These are phyloP conservation scores for Colletotrichum cuscutae DNA, from an alignment of 2,329 filamentous ascomycete genomes.

Conservation along the genomic window DNA sequence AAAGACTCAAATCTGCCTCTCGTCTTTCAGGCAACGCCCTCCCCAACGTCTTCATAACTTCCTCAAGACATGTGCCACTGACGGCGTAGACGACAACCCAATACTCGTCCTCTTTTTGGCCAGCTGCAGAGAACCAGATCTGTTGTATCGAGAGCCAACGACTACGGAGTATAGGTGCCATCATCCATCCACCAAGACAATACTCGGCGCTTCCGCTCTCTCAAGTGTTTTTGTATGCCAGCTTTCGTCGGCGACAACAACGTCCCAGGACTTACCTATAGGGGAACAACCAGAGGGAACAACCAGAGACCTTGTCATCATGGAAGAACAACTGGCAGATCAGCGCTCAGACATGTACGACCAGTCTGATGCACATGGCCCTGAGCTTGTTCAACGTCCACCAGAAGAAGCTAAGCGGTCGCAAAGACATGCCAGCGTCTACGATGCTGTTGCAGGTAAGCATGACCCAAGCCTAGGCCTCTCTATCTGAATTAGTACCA, in stretches of 20 bases:
- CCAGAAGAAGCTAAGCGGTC: neutral
- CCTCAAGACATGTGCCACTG: neutral
- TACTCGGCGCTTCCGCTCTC: neutral
- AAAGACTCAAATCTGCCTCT: neutral
- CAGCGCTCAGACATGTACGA: neutral
- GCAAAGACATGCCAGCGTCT: constrained; percentile 65
- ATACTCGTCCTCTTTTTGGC: neutral
- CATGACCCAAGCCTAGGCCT: neutral
- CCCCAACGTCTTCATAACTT: neutral
- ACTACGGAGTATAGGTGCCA: neutral
- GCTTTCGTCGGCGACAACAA: neutral
- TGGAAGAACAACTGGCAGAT: neutral
- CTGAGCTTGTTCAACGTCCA: neutral
- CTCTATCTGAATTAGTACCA: neutral
- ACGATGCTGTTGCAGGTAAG: constrained; percentile 78
- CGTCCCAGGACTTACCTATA: neutral
- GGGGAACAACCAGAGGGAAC: neutral
- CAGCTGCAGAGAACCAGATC: neutral
- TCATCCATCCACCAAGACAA: neutral
- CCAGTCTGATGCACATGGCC: neutral
- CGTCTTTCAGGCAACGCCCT: neutral
- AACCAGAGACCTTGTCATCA: neutral
- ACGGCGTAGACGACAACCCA: neutral
- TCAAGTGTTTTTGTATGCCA: neutral
- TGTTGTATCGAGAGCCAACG: neutral